These are phyloP conservation scores for Wickerhamiella nectarea DNA, from an alignment of 805 yeast genomes.

Conservation along the genomic window DNA sequence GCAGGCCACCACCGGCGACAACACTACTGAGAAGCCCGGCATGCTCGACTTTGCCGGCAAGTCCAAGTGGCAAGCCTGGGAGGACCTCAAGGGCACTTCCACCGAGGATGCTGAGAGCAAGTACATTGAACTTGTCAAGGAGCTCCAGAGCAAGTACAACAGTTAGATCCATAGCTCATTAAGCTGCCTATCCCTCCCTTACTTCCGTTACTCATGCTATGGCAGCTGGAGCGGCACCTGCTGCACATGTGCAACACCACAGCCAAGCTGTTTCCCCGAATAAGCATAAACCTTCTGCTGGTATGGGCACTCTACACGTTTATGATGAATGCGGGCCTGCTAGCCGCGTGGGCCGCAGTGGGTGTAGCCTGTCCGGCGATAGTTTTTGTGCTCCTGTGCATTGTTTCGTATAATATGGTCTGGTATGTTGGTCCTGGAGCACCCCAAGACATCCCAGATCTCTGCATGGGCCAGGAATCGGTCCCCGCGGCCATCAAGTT, in stretches of 20 bases:
- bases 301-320: conserved; percentile 24
- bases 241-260: conserved; percentile 13
- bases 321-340: conserved; percentile 1
- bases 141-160: conserved; percentile 18
- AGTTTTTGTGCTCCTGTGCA: conserved; percentile 12
- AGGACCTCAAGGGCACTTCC: conserved; percentile 62
- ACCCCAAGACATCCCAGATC: conserved; percentile 22
- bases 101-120: conserved; percentile 84
- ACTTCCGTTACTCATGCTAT: conserved; percentile 4
- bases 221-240: conserved; percentile 12
- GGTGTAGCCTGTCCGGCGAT: conserved; percentile 2
- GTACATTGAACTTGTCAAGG: conserved; percentile 30
- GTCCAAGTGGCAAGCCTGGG: conserved; percentile 98
- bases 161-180: no score
- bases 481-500: conserved; percentile 21
- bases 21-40: conserved; percentile 76
- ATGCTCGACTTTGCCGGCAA: conserved; percentile 86
- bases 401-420: conserved; percentile 12
- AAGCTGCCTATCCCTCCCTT: no score
- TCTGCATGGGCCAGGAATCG: conserved; percentile 19
- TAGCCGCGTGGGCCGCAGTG: background rate
- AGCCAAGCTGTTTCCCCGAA: conserved; percentile 24
- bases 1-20: conserved; percentile 96
- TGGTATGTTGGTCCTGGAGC: conserved; percentile 27
- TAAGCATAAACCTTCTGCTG: conserved; percentile 20